phyloP scores from a whole-genome alignment of 2,329 filamentous ascomycete genomes.

The Aspergillus pseudoterreus region DNA sequence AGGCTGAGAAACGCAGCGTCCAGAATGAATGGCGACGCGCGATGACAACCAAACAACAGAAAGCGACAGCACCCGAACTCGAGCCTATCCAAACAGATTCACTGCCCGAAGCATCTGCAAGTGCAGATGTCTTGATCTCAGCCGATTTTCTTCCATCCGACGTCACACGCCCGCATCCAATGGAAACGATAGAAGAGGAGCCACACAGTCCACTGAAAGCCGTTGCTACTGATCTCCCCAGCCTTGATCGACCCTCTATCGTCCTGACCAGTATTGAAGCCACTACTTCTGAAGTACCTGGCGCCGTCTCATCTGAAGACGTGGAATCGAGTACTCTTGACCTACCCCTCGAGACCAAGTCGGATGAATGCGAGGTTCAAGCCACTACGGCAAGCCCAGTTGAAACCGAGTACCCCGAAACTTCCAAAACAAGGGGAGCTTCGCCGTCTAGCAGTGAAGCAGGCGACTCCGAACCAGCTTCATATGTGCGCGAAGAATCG shows the following conservation, averaged over 20 bases:
- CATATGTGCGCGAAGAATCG: no score
- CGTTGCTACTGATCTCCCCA: neutral
- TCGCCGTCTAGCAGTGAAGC: no score
- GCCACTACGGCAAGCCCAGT: no score
- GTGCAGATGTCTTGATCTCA: neutral
- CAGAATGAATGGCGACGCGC: conserved; percentile 55
- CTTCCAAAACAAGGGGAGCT: no score
- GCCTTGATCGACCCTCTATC: neutral
- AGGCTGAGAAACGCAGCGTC: conserved; percentile 70
- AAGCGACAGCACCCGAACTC: neutral
- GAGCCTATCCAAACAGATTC: neutral
- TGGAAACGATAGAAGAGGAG: conserved; percentile 24
- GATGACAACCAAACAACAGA: conserved; percentile 8
- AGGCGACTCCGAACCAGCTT: no score
- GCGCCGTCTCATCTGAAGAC: neutral
- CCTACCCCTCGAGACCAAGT: no score
- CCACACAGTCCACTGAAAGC: conserved; percentile 5
- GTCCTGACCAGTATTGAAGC: neutral
- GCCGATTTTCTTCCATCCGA: neutral
- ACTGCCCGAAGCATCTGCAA: neutral
- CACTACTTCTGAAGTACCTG: neutral
- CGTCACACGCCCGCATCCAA: conserved; percentile 9
- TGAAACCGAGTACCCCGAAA: no score
- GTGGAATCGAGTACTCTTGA: neutral
- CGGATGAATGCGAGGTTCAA: no score